Evolutionary conservation across 768 basidiomycete genomes (phyloP), one percentile per base, ranked within the genome.

Genomic region (Boletus pseudopeckii): DNA sequence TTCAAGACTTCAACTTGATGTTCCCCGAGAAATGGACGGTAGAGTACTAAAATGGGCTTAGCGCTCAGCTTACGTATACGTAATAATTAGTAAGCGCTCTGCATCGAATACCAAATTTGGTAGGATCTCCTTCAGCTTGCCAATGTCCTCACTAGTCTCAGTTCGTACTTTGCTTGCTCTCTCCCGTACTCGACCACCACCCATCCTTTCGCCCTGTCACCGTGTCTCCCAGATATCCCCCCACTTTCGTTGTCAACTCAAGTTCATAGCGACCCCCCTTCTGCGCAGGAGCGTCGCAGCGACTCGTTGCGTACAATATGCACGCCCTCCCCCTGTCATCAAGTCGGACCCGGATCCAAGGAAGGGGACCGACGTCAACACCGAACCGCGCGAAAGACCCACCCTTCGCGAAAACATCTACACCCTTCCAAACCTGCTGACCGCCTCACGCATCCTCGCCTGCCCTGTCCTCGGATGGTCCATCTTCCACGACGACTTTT

Each of bases 381-480:
- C 48, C 38, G 43, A 40, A 13, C 13, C 54, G 32, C 52, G 38
- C 45, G 55, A 55, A 47, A 76, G 75, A 48, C 66, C 64, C 9
- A 64, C 69, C n/a, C 60, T 79, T 10, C 79, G 81, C 59, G 93
- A 96, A 70, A 92, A 96, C 66, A 92, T 94, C 54, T 98, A 97
- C 74, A 99, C 97, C 1, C 60, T 96, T 33, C 97, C 97, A 0
- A 99, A 99, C 66, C 64, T 91, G 7, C 76, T 99, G 39, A 98
- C 97, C 1, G 63, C 85, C 22, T 93, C 92, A 2, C 82, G 97
- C 42, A 95, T 99, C 61, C 61, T 84, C 15, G 83, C 96, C 0
- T 97, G 94, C 66, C 97, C 97, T 10, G 75, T 88, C 13, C 80
- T 99, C n/a, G 96, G 91, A 5, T 97, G 89, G 82, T 83, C 87